phyloP scores from a whole-genome alignment of 352 stramenopile species.

The Globisporangium lucens region DNA sequence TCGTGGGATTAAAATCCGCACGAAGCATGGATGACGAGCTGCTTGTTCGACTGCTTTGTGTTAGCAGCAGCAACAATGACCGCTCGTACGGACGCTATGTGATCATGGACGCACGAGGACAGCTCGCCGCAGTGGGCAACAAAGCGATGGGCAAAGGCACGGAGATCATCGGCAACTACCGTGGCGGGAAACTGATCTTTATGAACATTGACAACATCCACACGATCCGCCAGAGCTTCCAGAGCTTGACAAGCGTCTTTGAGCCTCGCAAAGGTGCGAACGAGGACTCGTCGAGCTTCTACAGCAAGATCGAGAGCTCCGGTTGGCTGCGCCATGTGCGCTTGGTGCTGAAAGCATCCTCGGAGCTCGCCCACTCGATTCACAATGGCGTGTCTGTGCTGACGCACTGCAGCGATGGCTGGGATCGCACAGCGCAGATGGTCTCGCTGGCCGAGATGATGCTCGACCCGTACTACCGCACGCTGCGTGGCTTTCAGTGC shows the following conservation, averaged over 20 bases:
- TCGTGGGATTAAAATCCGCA: conserved; percentile 77
- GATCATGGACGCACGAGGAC: conserved; percentile 82
- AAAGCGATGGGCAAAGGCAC: conserved; percentile 94
- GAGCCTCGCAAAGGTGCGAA: conserved; percentile 68
- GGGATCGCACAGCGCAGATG: conserved; percentile 99
- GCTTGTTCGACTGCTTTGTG: conserved; percentile 67
- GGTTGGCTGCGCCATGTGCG: conserved; percentile 96
- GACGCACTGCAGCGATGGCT: conserved; percentile 98
- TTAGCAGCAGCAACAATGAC: conserved; percentile 41
- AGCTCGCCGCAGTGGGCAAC: conserved; percentile 83
- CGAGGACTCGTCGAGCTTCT: conserved; percentile 89
- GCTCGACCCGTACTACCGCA: conserved; percentile 97
- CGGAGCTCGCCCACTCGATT: conserved; percentile 91
- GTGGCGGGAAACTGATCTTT: conserved; percentile 92
- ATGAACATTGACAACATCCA: conserved; percentile 99
- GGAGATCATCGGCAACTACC: conserved; percentile 95
- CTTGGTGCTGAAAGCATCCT: conserved; percentile 90
- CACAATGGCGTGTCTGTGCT: conserved; percentile 94
- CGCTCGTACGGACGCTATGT: conserved; percentile 49
- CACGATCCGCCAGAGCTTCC: conserved; percentile 92
- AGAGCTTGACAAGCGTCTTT: conserved; percentile 81
- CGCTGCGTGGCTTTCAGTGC: conserved; percentile 93
- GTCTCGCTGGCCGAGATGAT: conserved; percentile 94
- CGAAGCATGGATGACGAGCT: conserved; percentile 76
- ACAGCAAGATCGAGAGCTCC: conserved; percentile 89